These are phyloP conservation scores for Suillus subaureus DNA, from an alignment of 768 basidiomycete species.

Conservation along the genomic window DNA sequence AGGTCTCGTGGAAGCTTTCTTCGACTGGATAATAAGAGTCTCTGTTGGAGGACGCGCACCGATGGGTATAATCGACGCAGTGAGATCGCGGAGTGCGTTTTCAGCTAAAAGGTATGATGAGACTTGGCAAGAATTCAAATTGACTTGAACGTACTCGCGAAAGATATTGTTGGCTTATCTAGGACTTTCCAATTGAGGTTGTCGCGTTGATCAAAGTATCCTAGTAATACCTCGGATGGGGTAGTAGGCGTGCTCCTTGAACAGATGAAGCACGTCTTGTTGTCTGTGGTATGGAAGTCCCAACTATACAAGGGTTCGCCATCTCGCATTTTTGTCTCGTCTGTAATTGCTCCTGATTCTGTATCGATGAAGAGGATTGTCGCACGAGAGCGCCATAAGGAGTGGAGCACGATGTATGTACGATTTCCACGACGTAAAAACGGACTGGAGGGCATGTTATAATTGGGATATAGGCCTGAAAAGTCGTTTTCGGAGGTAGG, in stretches of 20 bases:
- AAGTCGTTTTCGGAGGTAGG: slow-evolving; percentile 39
- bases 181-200: background rate
- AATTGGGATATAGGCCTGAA: slow-evolving; percentile 64
- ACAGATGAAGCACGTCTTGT: slow-evolving; percentile 44
- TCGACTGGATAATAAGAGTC: no score
- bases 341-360: slow-evolving; percentile 40
- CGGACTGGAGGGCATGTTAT: slow-evolving; percentile 45
- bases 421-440: slow-evolving; percentile 33
- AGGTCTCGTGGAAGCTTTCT: no score
- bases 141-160: no score
- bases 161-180: no score
- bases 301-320: slow-evolving; percentile 45
- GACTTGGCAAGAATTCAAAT: no score
- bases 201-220: slow-evolving; percentile 34
- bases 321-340: slow-evolving; percentile 25
- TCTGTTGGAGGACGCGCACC: no score
- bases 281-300: slow-evolving; percentile 55
- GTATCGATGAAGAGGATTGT: slow-evolving; percentile 52
- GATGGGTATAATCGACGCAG: no score
- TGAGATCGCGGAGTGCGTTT: no score
- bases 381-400: slow-evolving; percentile 55
- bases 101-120: no score
- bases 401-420: slow-evolving; percentile 44
- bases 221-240: slow-evolving; percentile 53
- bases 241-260: slow-evolving; percentile 49